A percentile compares a stretch with the other conserved stretches of the same genome.
Conservation (phyloP, 2,329 filamentous ascomycete genomes). For the Colletotrichum gigasporum region DNA sequence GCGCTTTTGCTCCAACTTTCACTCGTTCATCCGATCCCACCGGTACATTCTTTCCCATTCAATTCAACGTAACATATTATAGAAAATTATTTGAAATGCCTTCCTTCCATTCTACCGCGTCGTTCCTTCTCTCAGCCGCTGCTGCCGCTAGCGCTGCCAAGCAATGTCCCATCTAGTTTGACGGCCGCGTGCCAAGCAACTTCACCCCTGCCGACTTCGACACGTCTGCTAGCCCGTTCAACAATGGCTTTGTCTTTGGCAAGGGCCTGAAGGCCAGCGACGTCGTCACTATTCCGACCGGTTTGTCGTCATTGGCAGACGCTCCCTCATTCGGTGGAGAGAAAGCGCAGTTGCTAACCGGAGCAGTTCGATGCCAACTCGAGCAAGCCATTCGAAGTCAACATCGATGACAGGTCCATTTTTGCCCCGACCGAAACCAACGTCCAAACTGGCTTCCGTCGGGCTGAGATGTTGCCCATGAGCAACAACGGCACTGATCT, state of each 20-base stretch:
- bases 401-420: conserved; percentile 66
- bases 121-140: not conserved
- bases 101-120: not conserved
- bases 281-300: conserved; percentile 56
- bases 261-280: conserved; percentile 60
- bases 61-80: not conserved
- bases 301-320: not conserved
- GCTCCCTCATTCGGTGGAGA: fast-evolving
- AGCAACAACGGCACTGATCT: conserved; percentile 60
- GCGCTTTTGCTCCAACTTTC: not conserved
- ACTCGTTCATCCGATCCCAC: not conserved
- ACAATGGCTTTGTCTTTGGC: conserved; percentile 61
- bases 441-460: conserved; percentile 67
- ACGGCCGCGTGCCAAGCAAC: conserved; percentile 53
- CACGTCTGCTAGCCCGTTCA: conserved; percentile 53
- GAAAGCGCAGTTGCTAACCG: conserved; percentile 6
- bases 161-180: conserved; percentile 52
- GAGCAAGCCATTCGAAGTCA: conserved; percentile 59
- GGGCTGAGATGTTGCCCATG: conserved; percentile 63
- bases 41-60: not conserved
- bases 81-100: not conserved
- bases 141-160: conserved; percentile 23
- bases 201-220: conserved; percentile 52
- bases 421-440: conserved; percentile 59
- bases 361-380: conserved; percentile 52